Base-by-base conservation (phyloP, 768 basidiomycete genomes). In the Phylloporus arenicola region DNA sequence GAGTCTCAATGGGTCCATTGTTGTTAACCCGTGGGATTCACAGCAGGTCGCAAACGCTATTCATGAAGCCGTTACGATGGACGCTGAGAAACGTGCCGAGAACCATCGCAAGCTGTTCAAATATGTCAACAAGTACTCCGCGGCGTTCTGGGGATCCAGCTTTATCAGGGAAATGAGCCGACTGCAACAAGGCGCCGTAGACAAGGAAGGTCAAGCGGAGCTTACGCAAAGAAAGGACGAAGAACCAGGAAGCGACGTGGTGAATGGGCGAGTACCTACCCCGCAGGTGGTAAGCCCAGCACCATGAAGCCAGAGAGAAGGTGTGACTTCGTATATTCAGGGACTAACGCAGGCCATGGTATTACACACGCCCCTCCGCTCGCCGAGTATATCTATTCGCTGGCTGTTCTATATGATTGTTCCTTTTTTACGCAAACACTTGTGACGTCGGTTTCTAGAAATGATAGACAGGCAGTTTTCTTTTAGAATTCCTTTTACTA, bases 1-100 rank as follows among this genome's bases (percentile, higher is more conserved):
- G 71, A 88, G 84, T 56, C 72, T 99, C 54, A 97, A 98, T 65
- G 96, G 96, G 19, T 89, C 88, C 30, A 78, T 99, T 58, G 92
- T 99, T 64, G 92, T 98, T 62, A 99, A 99, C 74, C 96, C 96
- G 19, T 94, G 96, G 95, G 96, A 98, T 68, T 88, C 88, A n/a
- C 94, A 97, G 68, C 86, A 93, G 62, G 92, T 96, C 44, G 96
- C 96, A 1, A 86, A 97, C 63, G 92, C 93, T n/a, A 96, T 99
- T 51, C 86, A 92, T 69, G 86, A 91, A 67, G 92, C 96, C 0
- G 85, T 98, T 51, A 92, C 87, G 14, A 93, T 94, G 89, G 81
- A 84, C 43, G 75, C 80, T 4, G 81, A 84, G 40, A 82, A 78
- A 35, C 81, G 92, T n/a, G 86, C 87, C 30, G 88, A 91, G 69